Evolutionary conservation across 2,329 filamentous ascomycete genomes (phyloP).

Genomic region (Lasiodiplodia hormozganensis): DNA sequence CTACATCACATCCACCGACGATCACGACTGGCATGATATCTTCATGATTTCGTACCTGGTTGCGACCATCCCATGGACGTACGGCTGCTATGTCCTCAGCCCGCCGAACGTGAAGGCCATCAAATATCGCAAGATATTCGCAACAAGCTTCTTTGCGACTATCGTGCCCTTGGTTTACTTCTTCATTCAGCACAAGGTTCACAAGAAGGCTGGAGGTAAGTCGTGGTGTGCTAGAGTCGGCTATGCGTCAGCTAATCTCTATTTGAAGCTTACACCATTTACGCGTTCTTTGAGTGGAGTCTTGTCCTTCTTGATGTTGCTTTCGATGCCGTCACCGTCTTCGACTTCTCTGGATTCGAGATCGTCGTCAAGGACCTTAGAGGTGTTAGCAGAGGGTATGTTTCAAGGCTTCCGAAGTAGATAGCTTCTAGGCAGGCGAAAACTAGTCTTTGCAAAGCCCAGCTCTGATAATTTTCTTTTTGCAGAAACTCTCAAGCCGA

Average conservation of each 20-base stretch:
- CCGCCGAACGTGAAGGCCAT: slow-evolving; percentile 82
- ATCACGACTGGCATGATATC: slow-evolving; percentile 98
- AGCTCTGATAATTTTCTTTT: slow-evolving; percentile 42
- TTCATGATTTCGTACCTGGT: slow-evolving; percentile 99
- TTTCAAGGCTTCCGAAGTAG: slow-evolving; percentile 93
- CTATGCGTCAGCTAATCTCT: background rate
- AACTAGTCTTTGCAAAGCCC: slow-evolving; percentile 41
- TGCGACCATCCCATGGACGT: slow-evolving; percentile 92
- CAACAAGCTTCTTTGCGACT: slow-evolving; percentile 85
- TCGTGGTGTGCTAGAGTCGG: slow-evolving; percentile 67
- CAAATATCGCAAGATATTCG: slow-evolving; percentile 87
- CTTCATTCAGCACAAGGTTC: slow-evolving; percentile 98
- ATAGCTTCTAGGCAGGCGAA: slow-evolving; percentile 56
- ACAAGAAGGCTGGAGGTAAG: slow-evolving; percentile 90
- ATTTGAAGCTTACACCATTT: slow-evolving; percentile 87
- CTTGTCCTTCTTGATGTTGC: slow-evolving; percentile 93
- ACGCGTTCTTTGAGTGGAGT: slow-evolving; percentile 98
- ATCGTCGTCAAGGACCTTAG: slow-evolving; percentile 87
- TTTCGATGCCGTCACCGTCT: slow-evolving; percentile 91
- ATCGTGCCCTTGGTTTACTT: slow-evolving; percentile 92
- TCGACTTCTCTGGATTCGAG: slow-evolving; percentile 91
- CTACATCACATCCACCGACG: slow-evolving; percentile 96
- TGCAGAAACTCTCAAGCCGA: slow-evolving; percentile 58
- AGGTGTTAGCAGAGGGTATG: slow-evolving; percentile 96
- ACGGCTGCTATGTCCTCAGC: slow-evolving; percentile 87